Base-by-base conservation (phyloP, 176 grass and related monocot genomes). In the Avena eriantha region DNA sequence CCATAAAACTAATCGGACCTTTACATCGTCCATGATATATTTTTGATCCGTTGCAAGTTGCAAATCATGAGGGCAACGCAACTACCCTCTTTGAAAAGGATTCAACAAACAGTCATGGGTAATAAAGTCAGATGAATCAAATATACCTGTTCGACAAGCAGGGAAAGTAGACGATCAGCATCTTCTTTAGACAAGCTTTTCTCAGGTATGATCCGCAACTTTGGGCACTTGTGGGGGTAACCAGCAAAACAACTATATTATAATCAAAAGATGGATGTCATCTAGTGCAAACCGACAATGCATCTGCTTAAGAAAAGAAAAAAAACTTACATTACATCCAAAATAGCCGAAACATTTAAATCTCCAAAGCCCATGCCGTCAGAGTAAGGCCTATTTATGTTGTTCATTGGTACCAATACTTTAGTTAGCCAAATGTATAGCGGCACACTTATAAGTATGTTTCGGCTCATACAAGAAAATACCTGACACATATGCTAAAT, bases 151-250 rank as follows among this genome's bases (percentile, higher is more conserved):
- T 98, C 91, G 81, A 89, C 46, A 92, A 98, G 93, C 89, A 98
- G 86, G 8, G 86, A 85, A 77, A 95, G 81, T 49, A 98, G 84
- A 53, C 81, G 65, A 92, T 95, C 83, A 87, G 81, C 86, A 82
- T 98, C 88, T 84, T 92, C 88, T 81, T 93, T 89, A 68, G 88
- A 92, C 76, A 98, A 92, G 50, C 87, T 83, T 86, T 92, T 92
- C 83, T 95, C 92, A 86, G 88, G 86, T 60, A 83, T 41, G 65
- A 98, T 81, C 69, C 90, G 80, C 64, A 98, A 92, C 88, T 95
- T 98, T 36, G 96, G 96, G 64, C 96, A 94, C 82, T 98, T 98
- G 84, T 98, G 90, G 80, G 96, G 96, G 86, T 98, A 98, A 48
- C 93, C 96, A 94, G 93, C 84, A 78, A 92, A 92, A 66, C 88